Evolutionary conservation across 257 asterid species (phyloP), one percentile per base, ranked within the genome.

Genomic region (Cynanchum wilfordii): DNA sequence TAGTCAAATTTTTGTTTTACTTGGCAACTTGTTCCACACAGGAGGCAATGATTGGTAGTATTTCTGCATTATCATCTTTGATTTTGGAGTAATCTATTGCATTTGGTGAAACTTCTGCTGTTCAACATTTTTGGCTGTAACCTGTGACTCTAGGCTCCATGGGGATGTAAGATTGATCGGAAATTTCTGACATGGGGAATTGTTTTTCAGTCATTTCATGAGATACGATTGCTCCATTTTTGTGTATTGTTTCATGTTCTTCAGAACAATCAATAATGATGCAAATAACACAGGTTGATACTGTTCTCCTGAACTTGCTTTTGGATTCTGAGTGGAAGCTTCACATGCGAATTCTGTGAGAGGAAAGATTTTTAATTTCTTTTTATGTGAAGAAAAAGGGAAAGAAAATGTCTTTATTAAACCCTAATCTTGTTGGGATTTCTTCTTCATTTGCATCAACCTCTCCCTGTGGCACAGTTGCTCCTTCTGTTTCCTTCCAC

Each of bases 331-430:
- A 29, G 64, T 54, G 36, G 71, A 52, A 27, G 55, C 27, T 77
- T 66, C 13, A 27, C 19, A 17, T 33, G 36, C 60, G 44, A 56
- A 54, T 55, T 4, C 25, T 40, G 10, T 47, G 57, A 70, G 62
- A 52, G 51, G 30, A 36, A 25, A 22, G 52, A 20, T 25, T 29
- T 72, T 55, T 50, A 9, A 33, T 42, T 42, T 7, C 10, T 51
- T 55, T 44, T 67, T 67, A n/a, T 24, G 9, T 16, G 64, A 69
- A 45, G 42, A 54, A 40, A 27, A 29, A 62, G 51, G 55, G 17
- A 56, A 72, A 72, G 74, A 76, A 79, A 57, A 79, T 85, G 87
- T 76, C 86, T 20, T 69, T 80, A 29, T 72, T 73, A 69, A 86
- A 76, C 63, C 42, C 72, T 38, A 57, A 51, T 59, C 58, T 70